Evolutionary conservation across 23 red algal genomes (phyloP), one percentile per base, ranked within the genome.

Genomic region (Gracilaria caudata): DNA sequence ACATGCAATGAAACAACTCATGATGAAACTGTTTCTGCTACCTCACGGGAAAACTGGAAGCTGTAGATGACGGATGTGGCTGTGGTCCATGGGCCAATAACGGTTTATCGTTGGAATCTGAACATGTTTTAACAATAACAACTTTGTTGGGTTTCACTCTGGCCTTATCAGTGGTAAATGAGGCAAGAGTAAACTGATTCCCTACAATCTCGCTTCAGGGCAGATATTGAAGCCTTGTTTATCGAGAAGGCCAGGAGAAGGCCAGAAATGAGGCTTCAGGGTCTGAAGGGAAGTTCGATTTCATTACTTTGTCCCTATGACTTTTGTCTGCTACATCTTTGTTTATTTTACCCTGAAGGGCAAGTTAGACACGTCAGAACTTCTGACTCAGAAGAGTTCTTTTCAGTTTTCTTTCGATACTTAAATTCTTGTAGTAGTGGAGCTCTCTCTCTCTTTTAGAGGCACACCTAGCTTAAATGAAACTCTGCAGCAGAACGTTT

Each of bases 1-100:
- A 35, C 29, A 26, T 17, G 49, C 6, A 16, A 1, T 66, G 19
- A 4, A 14, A 17, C 4, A 35, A 33, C 14, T 25, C 61, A 36
- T 66, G 61, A 36, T 26, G 11, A 66, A 66, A 66, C 32, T 29
- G 32, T 7, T 33, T 16, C 11, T 36, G 49, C 61, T 36, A 37
- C 19, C 20, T 75, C 3, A 47, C 1, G 1, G 43, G 70, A 75
- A 47, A 47, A 45, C 70, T 24, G 12, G 25, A 14, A 43, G 37
- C 34, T 16, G 14, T 9, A 7, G 33, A 29, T 75, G 4, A 29
- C 14, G 40, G 70, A 75, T 75, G 41, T 4, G 25, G 70, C 25
- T 13, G 16, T 75, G 37, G 70, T 49, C 33, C 70, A 75, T 25
- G 70, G 70, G 70, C 70, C 70, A 47, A 30, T 29, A 75, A 75